phyloP scores from a whole-genome alignment of 2,329 filamentous ascomycete genomes.

The Tolypocladium nubicola region DNA sequence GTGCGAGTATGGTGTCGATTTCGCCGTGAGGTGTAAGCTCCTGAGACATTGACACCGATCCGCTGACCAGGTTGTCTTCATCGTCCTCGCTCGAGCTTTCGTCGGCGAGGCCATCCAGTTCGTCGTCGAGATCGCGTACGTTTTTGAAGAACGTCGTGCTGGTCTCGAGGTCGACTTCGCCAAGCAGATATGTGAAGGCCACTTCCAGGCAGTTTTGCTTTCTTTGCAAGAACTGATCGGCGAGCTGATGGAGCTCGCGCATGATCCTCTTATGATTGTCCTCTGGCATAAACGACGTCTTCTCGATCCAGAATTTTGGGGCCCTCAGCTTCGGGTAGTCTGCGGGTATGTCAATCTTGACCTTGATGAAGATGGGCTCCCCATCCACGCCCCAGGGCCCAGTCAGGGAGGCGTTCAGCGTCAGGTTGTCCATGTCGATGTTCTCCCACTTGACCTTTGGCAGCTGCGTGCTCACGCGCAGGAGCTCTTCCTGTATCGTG shows the following conservation, averaged over 20 bases:
- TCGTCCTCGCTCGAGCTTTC: slow-evolving; percentile 84
- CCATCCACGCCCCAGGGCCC: slow-evolving; percentile 51
- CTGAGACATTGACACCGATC: slow-evolving; percentile 50
- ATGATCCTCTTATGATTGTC: slow-evolving; percentile 40
- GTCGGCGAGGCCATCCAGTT: slow-evolving; percentile 46
- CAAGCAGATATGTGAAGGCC: slow-evolving; percentile 51
- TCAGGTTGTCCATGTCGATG: slow-evolving; percentile 51
- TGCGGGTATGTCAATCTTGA: slow-evolving; percentile 48
- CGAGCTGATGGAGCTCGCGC: slow-evolving; percentile 45
- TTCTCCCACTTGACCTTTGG: slow-evolving; percentile 56
- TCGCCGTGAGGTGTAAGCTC: slow-evolving; percentile 46
- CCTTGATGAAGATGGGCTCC: slow-evolving; percentile 50
- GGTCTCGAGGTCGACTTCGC: slow-evolving; percentile 49
- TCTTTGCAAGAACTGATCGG: slow-evolving; percentile 41
- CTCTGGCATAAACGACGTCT: slow-evolving; percentile 50
- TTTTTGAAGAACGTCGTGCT: slow-evolving; percentile 54
- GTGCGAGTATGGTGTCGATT: slow-evolving; percentile 40
- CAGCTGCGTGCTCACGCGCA: slow-evolving; percentile 50
- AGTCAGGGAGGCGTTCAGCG: slow-evolving; percentile 49
- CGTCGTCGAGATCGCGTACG: slow-evolving; percentile 51
- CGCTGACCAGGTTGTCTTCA: slow-evolving; percentile 38
- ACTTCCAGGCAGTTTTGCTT: slow-evolving; percentile 53
- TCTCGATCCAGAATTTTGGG: slow-evolving; percentile 50
- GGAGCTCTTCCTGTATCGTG: slow-evolving; percentile 52
- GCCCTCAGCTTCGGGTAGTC: slow-evolving; percentile 47